These are phyloP conservation scores for Tagetes patula DNA, from an alignment of 129 eudicot species.

Conservation along the genomic window DNA sequence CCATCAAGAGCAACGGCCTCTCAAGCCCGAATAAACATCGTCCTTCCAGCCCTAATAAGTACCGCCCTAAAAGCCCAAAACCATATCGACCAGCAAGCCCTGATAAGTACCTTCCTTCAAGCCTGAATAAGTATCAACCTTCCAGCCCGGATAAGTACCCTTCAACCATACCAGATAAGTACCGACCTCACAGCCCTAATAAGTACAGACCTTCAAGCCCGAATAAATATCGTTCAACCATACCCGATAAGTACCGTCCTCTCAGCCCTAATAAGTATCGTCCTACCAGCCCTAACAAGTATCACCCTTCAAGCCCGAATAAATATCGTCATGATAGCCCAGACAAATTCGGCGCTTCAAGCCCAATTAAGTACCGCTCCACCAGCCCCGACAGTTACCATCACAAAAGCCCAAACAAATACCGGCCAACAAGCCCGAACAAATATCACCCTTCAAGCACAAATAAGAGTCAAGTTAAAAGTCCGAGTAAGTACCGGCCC, in stretches of 20 bases:
- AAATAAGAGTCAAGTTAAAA: neutral
- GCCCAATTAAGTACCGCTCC: conserved; percentile 1
- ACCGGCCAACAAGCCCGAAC: neutral
- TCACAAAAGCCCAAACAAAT: neutral
- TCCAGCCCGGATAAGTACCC: neutral
- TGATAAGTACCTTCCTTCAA: neutral
- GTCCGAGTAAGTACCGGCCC: neutral
- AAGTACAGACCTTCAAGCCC: neutral
- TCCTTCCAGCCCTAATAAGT: neutral
- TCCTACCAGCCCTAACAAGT: neutral
- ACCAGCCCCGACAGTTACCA: neutral
- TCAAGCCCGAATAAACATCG: neutral
- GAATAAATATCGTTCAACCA: neutral
- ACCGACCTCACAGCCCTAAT: neutral
- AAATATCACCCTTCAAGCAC: conserved; percentile 4
- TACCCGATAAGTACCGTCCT: neutral
- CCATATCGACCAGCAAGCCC: neutral
- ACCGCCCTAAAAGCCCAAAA: neutral
- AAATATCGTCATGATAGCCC: neutral
- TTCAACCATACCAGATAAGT: neutral
- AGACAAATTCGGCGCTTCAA: neutral
- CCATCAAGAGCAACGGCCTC: neutral
- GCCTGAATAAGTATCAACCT: neutral
- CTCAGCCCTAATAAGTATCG: neutral
- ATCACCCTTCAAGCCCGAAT: neutral